These are phyloP conservation scores for Suhomyces terraborum DNA, from an alignment of 1,139 yeast species.

Conservation along the genomic window DNA sequence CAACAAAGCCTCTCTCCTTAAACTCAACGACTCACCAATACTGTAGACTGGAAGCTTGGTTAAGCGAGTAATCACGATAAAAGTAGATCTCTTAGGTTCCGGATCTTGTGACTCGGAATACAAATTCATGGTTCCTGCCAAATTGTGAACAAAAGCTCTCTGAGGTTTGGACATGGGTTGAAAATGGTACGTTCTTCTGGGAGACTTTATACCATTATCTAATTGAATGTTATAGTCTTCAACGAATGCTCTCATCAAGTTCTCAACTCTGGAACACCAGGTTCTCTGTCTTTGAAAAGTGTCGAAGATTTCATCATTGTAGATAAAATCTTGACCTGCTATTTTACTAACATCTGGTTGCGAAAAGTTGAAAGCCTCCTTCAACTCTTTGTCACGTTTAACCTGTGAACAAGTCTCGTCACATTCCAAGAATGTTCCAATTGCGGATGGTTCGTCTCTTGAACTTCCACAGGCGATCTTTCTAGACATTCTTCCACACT, in stretches of 20 bases:
- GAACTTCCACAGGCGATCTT: constrained; percentile 57
- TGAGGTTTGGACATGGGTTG: constrained; percentile 73
- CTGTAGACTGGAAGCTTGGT: constrained; percentile 33
- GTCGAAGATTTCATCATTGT: constrained; percentile 44
- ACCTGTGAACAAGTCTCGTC: constrained; percentile 68
- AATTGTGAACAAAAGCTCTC: constrained; percentile 67
- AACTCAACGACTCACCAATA: constrained; percentile 29
- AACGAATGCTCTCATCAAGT: constrained; percentile 51
- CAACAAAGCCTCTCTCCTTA: constrained; percentile 34
- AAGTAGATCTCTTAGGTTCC: constrained; percentile 78
- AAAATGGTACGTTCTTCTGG: constrained; percentile 51
- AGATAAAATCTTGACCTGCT: constrained; percentile 31
- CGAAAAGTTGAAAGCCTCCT: constrained; percentile 57
- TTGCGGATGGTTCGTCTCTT: constrained; percentile 26
- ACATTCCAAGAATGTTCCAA: constrained; percentile 52
- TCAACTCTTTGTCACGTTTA: constrained; percentile 61
- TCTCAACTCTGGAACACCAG: constrained; percentile 71
- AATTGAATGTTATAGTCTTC: constrained; percentile 27
- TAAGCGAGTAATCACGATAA: constrained; percentile 48
- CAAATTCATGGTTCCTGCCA: constrained; percentile 60
- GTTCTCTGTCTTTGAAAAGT: constrained; percentile 52
- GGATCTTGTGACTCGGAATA: constrained; percentile 77
- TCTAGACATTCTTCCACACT: constrained; percentile 59
- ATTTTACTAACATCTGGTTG: constrained; percentile 23
- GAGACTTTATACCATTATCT: constrained; percentile 19